Evolutionary conservation across 2,329 filamentous ascomycete genomes (phyloP).

Genomic region (Cladosporium sp.): DNA sequence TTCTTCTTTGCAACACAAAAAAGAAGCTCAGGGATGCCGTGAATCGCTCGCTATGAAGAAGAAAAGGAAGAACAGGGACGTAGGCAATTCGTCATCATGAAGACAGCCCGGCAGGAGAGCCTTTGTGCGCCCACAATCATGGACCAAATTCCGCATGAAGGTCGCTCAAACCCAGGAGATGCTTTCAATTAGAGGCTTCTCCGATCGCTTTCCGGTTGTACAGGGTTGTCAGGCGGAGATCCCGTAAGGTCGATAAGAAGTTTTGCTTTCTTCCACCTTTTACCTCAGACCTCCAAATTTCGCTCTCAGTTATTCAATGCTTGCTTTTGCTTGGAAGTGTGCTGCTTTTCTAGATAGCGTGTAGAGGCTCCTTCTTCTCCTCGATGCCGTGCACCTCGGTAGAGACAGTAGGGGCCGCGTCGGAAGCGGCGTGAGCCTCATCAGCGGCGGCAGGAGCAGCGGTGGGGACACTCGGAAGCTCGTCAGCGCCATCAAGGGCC

Average conservation of each 20-base stretch:
- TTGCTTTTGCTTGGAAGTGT: neutral
- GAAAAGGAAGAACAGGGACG: neutral
- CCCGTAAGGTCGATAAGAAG: neutral
- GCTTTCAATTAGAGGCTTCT: neutral
- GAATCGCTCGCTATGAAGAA: neutral
- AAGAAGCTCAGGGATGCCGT: neutral
- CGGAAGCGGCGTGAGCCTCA: neutral
- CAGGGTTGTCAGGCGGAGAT: neutral
- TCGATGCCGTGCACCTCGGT: slow-evolving; percentile 7
- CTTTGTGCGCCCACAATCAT: neutral
- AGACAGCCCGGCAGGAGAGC: neutral
- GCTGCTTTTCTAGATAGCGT: slow-evolving; percentile 12
- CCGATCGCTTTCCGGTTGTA: neutral
- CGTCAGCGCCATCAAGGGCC: neutral
- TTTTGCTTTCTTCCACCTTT: neutral
- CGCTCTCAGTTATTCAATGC: neutral
- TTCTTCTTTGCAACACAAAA: neutral
- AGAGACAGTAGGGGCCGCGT: neutral
- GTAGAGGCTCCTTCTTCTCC: slow-evolving; percentile 15
- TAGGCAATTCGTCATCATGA: slow-evolving; percentile 2
- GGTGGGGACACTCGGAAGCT: neutral
- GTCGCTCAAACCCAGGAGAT: slow-evolving; percentile 5
- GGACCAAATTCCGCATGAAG: neutral
- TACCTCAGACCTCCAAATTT: slow-evolving; percentile 1
- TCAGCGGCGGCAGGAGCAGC: neutral